Conservation (phyloP, 2,329 filamentous ascomycete species). For the Dothistroma septosporum region DNA sequence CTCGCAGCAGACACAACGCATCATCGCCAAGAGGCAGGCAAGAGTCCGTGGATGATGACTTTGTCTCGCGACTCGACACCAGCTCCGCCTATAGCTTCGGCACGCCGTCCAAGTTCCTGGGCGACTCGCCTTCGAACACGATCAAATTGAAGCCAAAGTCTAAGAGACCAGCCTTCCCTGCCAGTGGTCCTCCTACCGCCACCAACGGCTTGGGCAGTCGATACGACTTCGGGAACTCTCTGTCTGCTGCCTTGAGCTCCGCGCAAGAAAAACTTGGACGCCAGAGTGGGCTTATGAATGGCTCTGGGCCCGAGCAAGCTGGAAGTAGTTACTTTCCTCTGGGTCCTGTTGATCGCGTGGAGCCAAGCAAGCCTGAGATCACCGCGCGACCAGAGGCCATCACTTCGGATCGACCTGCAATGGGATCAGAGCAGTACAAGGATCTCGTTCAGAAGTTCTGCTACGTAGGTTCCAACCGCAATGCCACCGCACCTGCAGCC, state of each 20-base stretch:
- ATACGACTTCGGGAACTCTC: constrained; percentile 93
- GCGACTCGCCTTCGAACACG: constrained; percentile 54
- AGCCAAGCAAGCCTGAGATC: constrained; percentile 27
- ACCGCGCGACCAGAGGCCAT: constrained; percentile 49
- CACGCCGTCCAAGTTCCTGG: constrained; percentile 43
- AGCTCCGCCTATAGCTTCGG: constrained; percentile 44
- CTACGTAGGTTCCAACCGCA: constrained; percentile 76
- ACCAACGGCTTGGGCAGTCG: constrained; percentile 75
- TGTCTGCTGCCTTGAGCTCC: constrained; percentile 74
- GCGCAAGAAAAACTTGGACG: constrained; percentile 62
- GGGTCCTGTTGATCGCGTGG: constrained; percentile 34
- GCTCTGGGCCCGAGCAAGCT: constrained; percentile 38
- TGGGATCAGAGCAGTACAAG: constrained; percentile 87
- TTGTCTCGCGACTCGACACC: constrained; percentile 55
- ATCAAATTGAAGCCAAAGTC: constrained; percentile 68
- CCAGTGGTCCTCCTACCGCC: constrained; percentile 43
- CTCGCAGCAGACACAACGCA: constrained; percentile 47
- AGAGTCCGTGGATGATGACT: constrained; percentile 63
- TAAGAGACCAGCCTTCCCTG: constrained; percentile 56
- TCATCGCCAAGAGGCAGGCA: constrained; percentile 47
- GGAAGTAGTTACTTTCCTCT: constrained; percentile 36
- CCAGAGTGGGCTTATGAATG: constrained; percentile 46
- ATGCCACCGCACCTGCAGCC: constrained; percentile 29
- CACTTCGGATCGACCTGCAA: constrained; percentile 60
- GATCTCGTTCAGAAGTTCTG: constrained; percentile 99